phyloP scores from a whole-genome alignment of 768 basidiomycete species.

The Pleurotus salmoneostramineus region DNA sequence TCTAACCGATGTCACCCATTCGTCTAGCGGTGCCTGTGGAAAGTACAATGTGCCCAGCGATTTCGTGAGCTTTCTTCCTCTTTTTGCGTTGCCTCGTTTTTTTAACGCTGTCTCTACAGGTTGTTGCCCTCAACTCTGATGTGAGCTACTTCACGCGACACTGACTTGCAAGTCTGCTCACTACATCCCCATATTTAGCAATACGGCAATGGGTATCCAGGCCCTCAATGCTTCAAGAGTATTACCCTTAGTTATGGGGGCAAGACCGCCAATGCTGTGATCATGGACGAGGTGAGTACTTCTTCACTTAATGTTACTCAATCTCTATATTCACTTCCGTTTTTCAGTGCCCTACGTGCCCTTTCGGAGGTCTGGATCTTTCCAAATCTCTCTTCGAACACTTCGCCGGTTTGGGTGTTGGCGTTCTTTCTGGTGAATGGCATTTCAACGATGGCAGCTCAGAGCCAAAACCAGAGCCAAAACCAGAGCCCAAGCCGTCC shows the following conservation, averaged over 20 bases:
- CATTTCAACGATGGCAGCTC: slow-evolving; percentile 37
- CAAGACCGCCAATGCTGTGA: slow-evolving; percentile 50
- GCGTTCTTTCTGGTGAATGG: slow-evolving; percentile 65
- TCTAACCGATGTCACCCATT: slow-evolving; percentile 1
- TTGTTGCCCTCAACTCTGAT: slow-evolving; percentile 47
- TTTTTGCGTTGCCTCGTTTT: not conserved
- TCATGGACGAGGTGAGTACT: slow-evolving; percentile 57
- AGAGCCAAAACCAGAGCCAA: slow-evolving; percentile 13
- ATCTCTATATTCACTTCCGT: not conserved
- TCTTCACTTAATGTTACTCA: slow-evolving; percentile 4
- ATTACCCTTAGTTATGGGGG: slow-evolving; percentile 64
- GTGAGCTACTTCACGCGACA: slow-evolving; percentile 20
- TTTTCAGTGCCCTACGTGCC: slow-evolving; percentile 62
- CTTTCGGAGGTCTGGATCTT: slow-evolving; percentile 63
- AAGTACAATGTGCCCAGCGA: slow-evolving; percentile 30
- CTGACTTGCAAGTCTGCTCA: too few species aligned
- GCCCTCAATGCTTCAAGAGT: slow-evolving; percentile 55
- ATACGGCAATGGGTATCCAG: slow-evolving; percentile 59
- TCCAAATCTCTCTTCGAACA: slow-evolving; percentile 60
- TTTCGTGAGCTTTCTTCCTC: slow-evolving; percentile 31
- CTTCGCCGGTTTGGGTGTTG: slow-evolving; percentile 45
- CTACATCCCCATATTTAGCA: slow-evolving; percentile 25
- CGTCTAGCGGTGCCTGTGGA: slow-evolving; percentile 55
- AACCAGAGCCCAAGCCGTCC: not conserved
- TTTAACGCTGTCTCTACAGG: slow-evolving; percentile 24